Percentiles rank a stretch among this genome's conserved stretches.
Evolutionary conservation across 108 stramenopile genomes (phyloP).

Genomic region (Pinguiococcus pyrenoidosus): DNA sequence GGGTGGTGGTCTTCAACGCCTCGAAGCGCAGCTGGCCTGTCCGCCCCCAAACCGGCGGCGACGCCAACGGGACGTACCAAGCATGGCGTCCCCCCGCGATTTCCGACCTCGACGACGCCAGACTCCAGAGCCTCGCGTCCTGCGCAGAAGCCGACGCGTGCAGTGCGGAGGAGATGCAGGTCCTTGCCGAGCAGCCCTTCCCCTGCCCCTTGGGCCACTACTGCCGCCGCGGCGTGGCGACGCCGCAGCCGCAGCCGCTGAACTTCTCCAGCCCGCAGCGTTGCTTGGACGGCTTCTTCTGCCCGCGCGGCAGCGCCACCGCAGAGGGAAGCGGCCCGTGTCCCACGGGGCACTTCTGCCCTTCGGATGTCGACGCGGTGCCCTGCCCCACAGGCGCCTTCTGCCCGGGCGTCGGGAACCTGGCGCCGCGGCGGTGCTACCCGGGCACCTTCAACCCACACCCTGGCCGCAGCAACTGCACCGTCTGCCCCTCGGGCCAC

Average conservation of each 20-base stretch:
- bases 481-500: conserved; percentile 54
- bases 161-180: background rate
- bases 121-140: background rate
- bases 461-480: conserved; percentile 48
- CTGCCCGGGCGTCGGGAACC: conserved; percentile 66
- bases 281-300: conserved; percentile 69
- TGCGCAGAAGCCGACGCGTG: background rate
- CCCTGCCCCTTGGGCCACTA: conserved; percentile 57
- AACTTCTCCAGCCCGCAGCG: conserved; percentile 62
- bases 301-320: conserved; percentile 49
- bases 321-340: conserved; percentile 64
- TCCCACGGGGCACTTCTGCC: conserved; percentile 63
- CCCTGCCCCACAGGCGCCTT: conserved; percentile 53
- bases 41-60: background rate
- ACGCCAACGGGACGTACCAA: background rate
- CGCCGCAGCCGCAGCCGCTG: conserved; percentile 16
- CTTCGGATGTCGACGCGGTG: conserved; percentile 41
- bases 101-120: background rate
- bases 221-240: conserved; percentile 49
- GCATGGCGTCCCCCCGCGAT: background rate
- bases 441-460: conserved; percentile 57
- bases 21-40: background rate
- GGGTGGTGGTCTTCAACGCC: conserved; percentile 5
- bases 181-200: conserved; percentile 44
- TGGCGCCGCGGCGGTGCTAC: conserved; percentile 46